phyloP scores from a whole-genome alignment of 2,329 filamentous ascomycete genomes.

The Aureobasidium subglaciale region DNA sequence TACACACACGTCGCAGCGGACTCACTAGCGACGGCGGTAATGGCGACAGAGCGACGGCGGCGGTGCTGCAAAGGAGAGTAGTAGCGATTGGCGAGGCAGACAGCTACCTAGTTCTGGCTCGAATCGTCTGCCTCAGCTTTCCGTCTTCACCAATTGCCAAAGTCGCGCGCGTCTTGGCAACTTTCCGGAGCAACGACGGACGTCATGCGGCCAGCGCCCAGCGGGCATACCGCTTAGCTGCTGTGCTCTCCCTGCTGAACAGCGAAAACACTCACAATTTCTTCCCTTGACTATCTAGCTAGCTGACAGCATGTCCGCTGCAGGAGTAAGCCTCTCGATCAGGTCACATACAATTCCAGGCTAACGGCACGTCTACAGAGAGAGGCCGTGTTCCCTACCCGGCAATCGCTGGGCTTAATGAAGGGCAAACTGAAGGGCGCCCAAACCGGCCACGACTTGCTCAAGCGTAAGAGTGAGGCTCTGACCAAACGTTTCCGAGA shows the following conservation, averaged over 20 bases:
- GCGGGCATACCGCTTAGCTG: background rate
- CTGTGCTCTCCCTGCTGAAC: background rate
- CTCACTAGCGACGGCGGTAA: background rate
- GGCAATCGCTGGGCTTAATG: conserved; percentile 94
- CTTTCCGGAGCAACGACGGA: conserved; percentile 8
- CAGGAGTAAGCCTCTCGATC: conserved; percentile 27
- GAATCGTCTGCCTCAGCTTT: background rate
- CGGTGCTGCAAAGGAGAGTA: background rate
- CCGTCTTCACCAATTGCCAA: background rate
- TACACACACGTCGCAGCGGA: conserved; percentile 2
- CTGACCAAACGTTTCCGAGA: conserved; percentile 75
- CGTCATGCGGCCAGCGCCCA: background rate
- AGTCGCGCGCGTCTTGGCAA: conserved; percentile 9
- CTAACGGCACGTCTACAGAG: conserved; percentile 49
- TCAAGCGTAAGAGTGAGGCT: conserved; percentile 97
- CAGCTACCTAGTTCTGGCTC: background rate
- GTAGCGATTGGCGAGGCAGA: background rate
- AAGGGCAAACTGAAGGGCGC: conserved; percentile 90
- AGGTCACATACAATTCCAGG: background rate
- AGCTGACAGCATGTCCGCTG: conserved; percentile 33
- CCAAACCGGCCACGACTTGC: conserved; percentile 74
- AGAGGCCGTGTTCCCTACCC: conserved; percentile 94
- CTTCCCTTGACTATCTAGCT: background rate
- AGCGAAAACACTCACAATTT: background rate
- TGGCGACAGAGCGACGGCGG: background rate